Percentiles rank a stretch among this genome's conserved stretches.
Evolutionary conservation across 164 flowering plant species (phyloP).

Genomic region (Euptelea pleiosperma): DNA sequence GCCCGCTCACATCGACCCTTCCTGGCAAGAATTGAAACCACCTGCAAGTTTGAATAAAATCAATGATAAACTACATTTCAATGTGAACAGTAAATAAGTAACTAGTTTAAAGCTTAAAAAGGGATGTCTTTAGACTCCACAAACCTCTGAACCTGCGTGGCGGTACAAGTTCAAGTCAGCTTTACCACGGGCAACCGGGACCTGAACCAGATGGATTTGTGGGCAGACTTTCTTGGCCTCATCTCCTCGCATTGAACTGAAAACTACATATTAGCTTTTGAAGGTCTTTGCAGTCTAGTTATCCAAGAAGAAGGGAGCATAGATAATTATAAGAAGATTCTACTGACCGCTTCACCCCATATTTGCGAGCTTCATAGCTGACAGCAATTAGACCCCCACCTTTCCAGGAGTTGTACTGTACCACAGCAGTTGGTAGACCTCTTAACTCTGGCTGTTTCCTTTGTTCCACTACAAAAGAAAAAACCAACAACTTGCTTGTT

Average conservation of each 20-base stretch:
- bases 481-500: neutral
- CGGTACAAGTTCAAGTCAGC: constrained; percentile 80
- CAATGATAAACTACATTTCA: constrained; percentile 3
- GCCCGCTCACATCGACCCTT: constrained; percentile 96
- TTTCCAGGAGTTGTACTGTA: constrained; percentile 94
- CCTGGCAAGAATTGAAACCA: constrained; percentile 76
- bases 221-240: constrained; percentile 91
- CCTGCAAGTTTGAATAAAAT: constrained; percentile 38
- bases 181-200: constrained; percentile 94
- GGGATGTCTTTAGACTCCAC: neutral
- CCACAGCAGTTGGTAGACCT: constrained; percentile 89
- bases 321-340: neutral
- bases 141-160: constrained; percentile 93
- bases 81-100: neutral
- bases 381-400: constrained; percentile 96
- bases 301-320: neutral
- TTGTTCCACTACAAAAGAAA: constrained; percentile 64
- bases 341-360: constrained; percentile 86
- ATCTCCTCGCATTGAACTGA: constrained; percentile 93
- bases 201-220: constrained; percentile 77
- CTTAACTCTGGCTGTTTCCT: constrained; percentile 68
- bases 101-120: neutral
- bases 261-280: constrained; percentile 4
- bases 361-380: constrained; percentile 90
- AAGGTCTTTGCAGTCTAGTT: neutral